Evolutionary conservation across 306 rosid species (phyloP), one percentile per base, ranked within the genome.

Genomic region (Sphenostylis stenocarpa): DNA sequence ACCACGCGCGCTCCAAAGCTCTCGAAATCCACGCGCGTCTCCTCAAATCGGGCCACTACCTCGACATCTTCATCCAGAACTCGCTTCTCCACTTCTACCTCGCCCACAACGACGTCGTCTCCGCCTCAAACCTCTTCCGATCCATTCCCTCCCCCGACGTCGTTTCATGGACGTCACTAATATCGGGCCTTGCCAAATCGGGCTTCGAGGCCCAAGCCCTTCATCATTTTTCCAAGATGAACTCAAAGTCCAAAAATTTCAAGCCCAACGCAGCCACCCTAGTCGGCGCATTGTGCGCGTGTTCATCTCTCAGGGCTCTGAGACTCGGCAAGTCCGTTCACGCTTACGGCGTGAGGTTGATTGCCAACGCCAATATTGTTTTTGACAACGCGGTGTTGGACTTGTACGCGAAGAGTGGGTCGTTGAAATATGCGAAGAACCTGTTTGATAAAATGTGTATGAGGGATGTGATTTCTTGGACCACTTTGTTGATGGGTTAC

Each of bases 391-490:
- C 88, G 2, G 33, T 82, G 28, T n/a, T 91, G 49, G 88, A 88
- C 73, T 56, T 91, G 56, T 89, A 93, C 29, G 79, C 86, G 3
- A 87, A 88, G 65, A 88, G 87, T 77, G 89, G 93, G 67, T 80
- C 79, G 73, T 81, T 89, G 79, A 51, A 1, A 15, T 49, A 77
- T 80, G 96, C 96, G 11, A 43, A 76, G 47, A 73, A 82, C 31
- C 53, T 91, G 82, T 93, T 91, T 63, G 90, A 6, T 15, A 76
- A 84, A 39, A 89, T 91, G 92, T 65, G 63, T 11, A 61, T 77
- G 8, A 88, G 90, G 71, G 97, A 91, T 34, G 96, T 91, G 48
- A 51, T 91, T 77, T 84, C 96, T 43, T 93, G 97, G 97, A 91
- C 98, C 43, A 88, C 83, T 6, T 70, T 93, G 55, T 86, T 93